Conservation (phyloP, 306 rosid species). For the Citrullus mucosospermus region DNA sequence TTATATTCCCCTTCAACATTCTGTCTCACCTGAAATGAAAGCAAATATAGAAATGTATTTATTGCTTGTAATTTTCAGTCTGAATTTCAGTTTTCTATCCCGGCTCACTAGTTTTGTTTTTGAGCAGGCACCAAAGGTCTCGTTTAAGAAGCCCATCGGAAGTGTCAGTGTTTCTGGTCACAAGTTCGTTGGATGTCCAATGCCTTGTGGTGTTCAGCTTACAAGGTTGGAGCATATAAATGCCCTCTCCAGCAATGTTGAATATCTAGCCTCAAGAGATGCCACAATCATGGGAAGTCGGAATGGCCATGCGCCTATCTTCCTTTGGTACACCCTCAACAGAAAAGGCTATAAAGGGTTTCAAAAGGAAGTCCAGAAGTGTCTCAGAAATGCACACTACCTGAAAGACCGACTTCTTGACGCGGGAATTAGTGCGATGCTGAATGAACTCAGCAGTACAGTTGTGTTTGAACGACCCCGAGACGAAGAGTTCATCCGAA, state of each 20-base stretch:
- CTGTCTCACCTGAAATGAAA: not conserved
- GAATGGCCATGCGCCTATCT: constrained; percentile 57
- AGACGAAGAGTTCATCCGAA: constrained; percentile 34
- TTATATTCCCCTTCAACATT: not conserved
- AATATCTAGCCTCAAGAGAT: constrained; percentile 59
- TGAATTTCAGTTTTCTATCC: not conserved
- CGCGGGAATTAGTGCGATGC: constrained; percentile 52
- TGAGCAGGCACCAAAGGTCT: constrained; percentile 44
- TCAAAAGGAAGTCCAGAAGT: constrained; percentile 51
- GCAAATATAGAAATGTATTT: not conserved
- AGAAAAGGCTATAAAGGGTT: constrained; percentile 45
- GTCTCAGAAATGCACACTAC: constrained; percentile 52
- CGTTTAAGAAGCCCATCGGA: constrained; percentile 41
- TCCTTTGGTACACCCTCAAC: constrained; percentile 58
- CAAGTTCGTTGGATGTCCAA: constrained; percentile 52
- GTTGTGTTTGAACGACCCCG: constrained; percentile 55
- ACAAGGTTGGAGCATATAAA: constrained; percentile 44
- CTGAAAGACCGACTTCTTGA: constrained; percentile 25
- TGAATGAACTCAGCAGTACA: constrained; percentile 44
- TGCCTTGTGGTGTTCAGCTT: constrained; percentile 42
- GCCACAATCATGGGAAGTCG: constrained; percentile 71
- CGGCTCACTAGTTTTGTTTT: constrained; percentile 2
- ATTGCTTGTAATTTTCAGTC: not conserved
- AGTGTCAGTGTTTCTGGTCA: constrained; percentile 46
- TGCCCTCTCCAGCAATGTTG: constrained; percentile 42